Conservation (phyloP, 805 yeast species). For the Barnettozyma wickerhamii region DNA sequence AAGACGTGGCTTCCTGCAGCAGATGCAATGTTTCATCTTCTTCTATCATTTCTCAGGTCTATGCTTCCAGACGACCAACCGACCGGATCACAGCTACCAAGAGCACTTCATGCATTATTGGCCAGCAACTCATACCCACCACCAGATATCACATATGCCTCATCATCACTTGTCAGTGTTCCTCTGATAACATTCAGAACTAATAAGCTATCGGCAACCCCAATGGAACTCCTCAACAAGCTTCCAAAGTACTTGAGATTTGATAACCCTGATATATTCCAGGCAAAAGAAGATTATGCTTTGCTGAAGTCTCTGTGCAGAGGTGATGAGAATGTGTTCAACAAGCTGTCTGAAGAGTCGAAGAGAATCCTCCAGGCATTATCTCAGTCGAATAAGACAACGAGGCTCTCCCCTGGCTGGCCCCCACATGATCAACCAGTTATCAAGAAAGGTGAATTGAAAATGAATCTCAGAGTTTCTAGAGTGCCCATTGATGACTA, state of each 20-base stretch:
- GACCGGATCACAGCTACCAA: slow-evolving; percentile 54
- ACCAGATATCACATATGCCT: slow-evolving; percentile 32
- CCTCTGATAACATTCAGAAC: slow-evolving; percentile 58
- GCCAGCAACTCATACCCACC: slow-evolving; percentile 79
- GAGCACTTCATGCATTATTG: slow-evolving; percentile 57
- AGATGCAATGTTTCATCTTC: slow-evolving; percentile 79
- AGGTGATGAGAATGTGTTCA: slow-evolving; percentile 48
- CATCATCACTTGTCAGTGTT: slow-evolving; percentile 42
- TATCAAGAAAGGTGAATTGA: slow-evolving; percentile 11
- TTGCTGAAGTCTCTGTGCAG: slow-evolving; percentile 69
- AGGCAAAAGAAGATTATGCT: slow-evolving; percentile 75
- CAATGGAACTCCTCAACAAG: slow-evolving; percentile 56
- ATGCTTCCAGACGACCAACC: slow-evolving; percentile 67
- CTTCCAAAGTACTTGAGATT: slow-evolving; percentile 59
- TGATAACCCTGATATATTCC: slow-evolving; percentile 63
- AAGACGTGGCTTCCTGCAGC: slow-evolving; percentile 77
- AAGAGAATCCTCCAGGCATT: slow-evolving; percentile 45
- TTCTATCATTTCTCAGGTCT: slow-evolving; percentile 71
- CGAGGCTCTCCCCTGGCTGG: slow-evolving; percentile 40
- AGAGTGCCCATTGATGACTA: slow-evolving; percentile 79
- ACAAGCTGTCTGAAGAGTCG: slow-evolving; percentile 71
- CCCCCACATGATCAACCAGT: slow-evolving; percentile 26
- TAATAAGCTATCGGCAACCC: slow-evolving; percentile 36
- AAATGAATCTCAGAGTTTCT: slow-evolving; percentile 36
- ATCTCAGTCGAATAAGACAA: slow-evolving; percentile 28